Conservation (phyloP, 2,329 filamentous ascomycete species). For the Hypoxylon sp. region DNA sequence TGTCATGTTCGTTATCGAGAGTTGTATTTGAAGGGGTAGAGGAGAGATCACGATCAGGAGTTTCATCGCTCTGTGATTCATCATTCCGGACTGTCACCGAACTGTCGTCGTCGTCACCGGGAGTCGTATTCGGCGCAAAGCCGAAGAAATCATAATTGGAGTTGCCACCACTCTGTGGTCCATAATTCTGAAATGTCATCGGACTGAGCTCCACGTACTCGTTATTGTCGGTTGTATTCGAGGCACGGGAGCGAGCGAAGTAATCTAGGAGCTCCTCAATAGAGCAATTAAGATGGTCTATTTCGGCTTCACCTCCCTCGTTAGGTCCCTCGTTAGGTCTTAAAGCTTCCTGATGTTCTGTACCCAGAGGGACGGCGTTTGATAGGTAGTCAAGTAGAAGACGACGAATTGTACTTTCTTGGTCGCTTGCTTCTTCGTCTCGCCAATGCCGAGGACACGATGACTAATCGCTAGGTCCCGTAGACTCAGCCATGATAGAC, state of each 20-base stretch:
- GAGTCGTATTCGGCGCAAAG: neutral
- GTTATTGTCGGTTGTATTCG: neutral
- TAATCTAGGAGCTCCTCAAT: neutral
- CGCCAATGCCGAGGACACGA: neutral
- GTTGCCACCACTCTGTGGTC: neutral
- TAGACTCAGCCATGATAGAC: neutral
- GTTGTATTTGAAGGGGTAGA: neutral
- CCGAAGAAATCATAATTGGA: neutral
- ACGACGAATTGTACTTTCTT: neutral
- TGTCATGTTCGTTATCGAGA: neutral
- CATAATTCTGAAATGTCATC: neutral
- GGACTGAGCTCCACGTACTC: neutral
- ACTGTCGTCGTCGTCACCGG: neutral
- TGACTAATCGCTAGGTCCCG: constrained; percentile 1
- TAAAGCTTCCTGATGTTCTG: neutral
- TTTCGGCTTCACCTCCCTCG: neutral
- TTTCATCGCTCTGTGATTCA: neutral
- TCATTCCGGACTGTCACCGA: neutral
- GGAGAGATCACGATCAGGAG: neutral
- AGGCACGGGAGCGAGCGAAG: neutral
- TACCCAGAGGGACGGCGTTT: neutral
- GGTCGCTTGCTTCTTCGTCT: neutral
- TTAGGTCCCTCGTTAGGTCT: neutral
- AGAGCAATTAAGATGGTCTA: neutral
- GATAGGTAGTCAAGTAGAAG: neutral